Evolutionary conservation across 148 eudicot species (phyloP), one percentile per base, ranked within the genome.

Genomic region (Nepenthes gracilis): DNA sequence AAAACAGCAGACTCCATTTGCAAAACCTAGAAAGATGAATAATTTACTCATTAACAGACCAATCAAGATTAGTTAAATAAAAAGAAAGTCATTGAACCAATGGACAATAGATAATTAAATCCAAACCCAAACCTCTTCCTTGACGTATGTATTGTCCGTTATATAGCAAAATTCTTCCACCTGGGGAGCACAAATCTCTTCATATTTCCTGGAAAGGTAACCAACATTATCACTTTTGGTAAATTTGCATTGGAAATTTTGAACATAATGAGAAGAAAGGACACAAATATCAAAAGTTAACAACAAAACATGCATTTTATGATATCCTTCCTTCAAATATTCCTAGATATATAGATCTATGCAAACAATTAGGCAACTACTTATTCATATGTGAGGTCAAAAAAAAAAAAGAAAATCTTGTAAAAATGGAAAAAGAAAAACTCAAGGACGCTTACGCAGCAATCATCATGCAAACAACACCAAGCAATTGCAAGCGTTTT

Each of bases 181-280:
- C 71, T 84, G 96, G 45, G 99, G 99, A 12, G 99, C 95, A 81
- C 99, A 93, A 45, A 93, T 88, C 80, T 93, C 99, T 72, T 93
- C 99, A 57, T 88, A 93, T 68, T 93, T 88, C 56, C 98, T 88
- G 88, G 37, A 57, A n/a, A 55, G 2, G 33, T 36, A 6, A 34
- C 43, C 8, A 40, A 40, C 6, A 40, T 40, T 40, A 40, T 40
- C 8, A 40, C 6, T 40, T 8, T 3, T 40, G 45, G 6, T 40
- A 4, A 3, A 0, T 40, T 40, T 8, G 4, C 8, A 4, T 40
- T 40, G 45, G 45, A 40, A 8, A 40, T 40, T 3, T 40, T 40
- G 6, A 40, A 40, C 6, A 8, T 40, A 3, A 40, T 4, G 45
- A 40, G 45, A 40, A 40, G 8, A 40, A 3, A 40, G 45, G 45